Conservation (phyloP, 192 early-diverging fungal genomes). For the Neocallimastix lanati region DNA sequence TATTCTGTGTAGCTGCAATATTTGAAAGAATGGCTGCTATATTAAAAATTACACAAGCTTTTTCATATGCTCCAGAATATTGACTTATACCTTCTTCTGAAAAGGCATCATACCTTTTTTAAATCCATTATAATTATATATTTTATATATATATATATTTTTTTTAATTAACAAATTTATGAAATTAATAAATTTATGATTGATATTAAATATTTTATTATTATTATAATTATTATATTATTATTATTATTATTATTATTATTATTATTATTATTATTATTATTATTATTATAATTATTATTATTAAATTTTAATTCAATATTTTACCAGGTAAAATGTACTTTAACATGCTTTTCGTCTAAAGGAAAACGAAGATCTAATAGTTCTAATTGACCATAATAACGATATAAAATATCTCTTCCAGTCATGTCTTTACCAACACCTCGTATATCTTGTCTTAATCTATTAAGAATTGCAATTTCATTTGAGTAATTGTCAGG, state of each 20-base stretch:
- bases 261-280: too few species aligned
- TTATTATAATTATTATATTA: too few species aligned
- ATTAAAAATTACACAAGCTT: slow-evolving; percentile 89
- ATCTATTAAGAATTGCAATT: slow-evolving; percentile 65
- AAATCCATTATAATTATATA: too few species aligned
- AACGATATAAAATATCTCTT: slow-evolving; percentile 83
- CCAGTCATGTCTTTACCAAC: slow-evolving; percentile 87
- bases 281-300: too few species aligned
- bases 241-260: too few species aligned
- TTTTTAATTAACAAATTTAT: too few species aligned
- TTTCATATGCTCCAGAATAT: slow-evolving; percentile 89
- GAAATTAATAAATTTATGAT: too few species aligned
- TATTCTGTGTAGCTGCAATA: slow-evolving; percentile 46
- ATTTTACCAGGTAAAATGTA: slow-evolving; percentile 76
- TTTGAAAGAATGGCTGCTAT: slow-evolving; percentile 59
- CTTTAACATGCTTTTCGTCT: slow-evolving; percentile 77
- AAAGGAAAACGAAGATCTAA: slow-evolving; percentile 84
- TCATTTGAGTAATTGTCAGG: slow-evolving; percentile 74
- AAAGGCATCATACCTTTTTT: slow-evolving; percentile 58
- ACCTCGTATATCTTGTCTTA: slow-evolving; percentile 89
- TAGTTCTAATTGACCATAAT: slow-evolving; percentile 89
- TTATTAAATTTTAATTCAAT: background rate
- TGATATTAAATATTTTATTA: slow-evolving; percentile 20
- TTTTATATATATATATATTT: too few species aligned
- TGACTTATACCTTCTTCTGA: slow-evolving; percentile 57